Base-by-base conservation (phyloP, 352 stramenopile genomes). In the Phytophthora multivora region DNA sequence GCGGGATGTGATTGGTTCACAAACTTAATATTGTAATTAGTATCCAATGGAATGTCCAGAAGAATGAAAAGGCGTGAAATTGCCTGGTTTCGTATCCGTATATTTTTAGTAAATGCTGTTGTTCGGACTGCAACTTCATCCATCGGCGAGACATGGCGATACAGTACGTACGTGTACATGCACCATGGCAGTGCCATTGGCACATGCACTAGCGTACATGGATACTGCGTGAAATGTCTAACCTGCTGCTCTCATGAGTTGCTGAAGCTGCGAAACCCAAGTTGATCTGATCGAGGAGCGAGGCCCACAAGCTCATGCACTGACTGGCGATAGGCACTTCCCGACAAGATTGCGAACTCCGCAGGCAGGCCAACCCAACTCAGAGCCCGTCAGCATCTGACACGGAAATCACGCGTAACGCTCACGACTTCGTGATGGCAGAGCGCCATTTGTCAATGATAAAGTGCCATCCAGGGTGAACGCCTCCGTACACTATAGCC, bases 131-230 rank as follows among this genome's bases (percentile, higher is more conserved):
- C 51, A 63, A 63, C 42, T 67, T 51, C 45, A 63, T 53, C 60
- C 52, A 58, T 62, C 42, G 54, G 15, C 61, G 61, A 60, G 61
- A 65, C 53, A 65, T 57, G 61, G 47, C 48, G 43, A 65, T 3
- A 11, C 28, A 33, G 28, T 4, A 33, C 1, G 21, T 4, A 23
- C 21, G 4, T 9, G 28, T 13, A 33, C 28, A 31, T 33, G 28
- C 8, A 13, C 28, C 28, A 33, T 4, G 28, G 28, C 28, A 31
- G 5, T 31, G 26, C 26, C 26, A 13, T 33, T 33, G 28, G 28
- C 7, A 33, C 28, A 33, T 33, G 28, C 4, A 33, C 28, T 23
- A 13, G 11, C 11, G 28, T 9, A 30, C 26, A 30, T 30, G 5
- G 48, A 21, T 60, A 49, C 23, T 15, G 3, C 26, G 55, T 30